Evolutionary conservation across 2,329 filamentous ascomycete genomes (phyloP), one percentile per base, ranked within the genome.

Genomic region (Parastagonospora avenae): DNA sequence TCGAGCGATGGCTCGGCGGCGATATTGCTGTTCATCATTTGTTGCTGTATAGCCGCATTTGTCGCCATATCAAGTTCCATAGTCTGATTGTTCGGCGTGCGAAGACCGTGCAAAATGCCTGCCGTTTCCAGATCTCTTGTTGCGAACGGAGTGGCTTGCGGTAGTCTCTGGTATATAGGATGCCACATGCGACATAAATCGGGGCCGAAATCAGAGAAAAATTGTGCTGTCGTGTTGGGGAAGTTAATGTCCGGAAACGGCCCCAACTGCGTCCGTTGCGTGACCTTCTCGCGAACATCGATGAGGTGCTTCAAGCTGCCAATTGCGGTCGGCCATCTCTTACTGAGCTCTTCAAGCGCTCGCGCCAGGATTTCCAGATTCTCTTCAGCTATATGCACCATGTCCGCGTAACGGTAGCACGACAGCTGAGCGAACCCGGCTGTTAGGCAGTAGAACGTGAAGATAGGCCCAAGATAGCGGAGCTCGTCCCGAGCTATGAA

Each of bases 401-500:
- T 59, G 7, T 68, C 66, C 7, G 66, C 49, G 36, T 75, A 74
- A 6, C 72, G 68, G 49, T 68, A 75, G 43, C 70, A 71, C 2
- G 74, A 75, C 0, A 76, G 66, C n/a, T 75, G 66, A 1, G 73
- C 66, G 30, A 76, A 62, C 0, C 75, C 75, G 2, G 75, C 73
- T 10, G 70, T 71, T 2, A 77, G 63, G 12, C 71, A 72, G 44
- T 76, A 76, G 54, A 77, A 76, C 4, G 75, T 74, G 46, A 73
- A 77, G 4, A 75, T 73, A 0, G 75, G 73, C 0, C 74, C 75
- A 1, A 77, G 57, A 24, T 72, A 75, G 16, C 72, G 69, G 9
- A 77, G 64, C 41, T 78, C 74, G 43, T 76, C 74, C 0, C 72
- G 62, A 16, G 74, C 68, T 16, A 77, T 68, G 39, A 77, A 74